Percentiles rank a stretch among this genome's conserved stretches.
These are phyloP conservation scores for Pichia kluyveri DNA, from an alignment of 805 yeast species.

Conservation along the genomic window DNA sequence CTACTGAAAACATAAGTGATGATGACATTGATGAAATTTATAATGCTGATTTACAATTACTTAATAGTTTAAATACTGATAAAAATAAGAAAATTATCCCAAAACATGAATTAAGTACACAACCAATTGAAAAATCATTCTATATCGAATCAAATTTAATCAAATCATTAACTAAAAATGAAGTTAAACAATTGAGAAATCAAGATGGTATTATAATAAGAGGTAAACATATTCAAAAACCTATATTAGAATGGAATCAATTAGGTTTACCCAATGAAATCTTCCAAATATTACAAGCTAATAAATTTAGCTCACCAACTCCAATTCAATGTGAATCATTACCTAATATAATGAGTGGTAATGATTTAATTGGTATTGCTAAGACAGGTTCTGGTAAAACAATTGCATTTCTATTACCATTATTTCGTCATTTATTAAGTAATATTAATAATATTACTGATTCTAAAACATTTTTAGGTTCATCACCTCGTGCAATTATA, in stretches of 20 bases:
- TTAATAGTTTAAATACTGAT: constrained; percentile 21
- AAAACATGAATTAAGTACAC: constrained; percentile 36
- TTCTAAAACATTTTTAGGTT: constrained; percentile 34
- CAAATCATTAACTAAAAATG: constrained; percentile 38
- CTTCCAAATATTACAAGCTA: constrained; percentile 40
- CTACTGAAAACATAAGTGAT: neutral
- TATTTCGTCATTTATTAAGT: constrained; percentile 75
- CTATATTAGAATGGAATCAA: constrained; percentile 72
- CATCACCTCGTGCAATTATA: constrained; percentile 73
- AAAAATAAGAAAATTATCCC: constrained; percentile 44
- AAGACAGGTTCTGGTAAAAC: constrained; percentile 97
- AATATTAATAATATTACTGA: constrained; percentile 31
- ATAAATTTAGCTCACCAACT: constrained; percentile 59
- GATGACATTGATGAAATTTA: constrained; percentile 22
- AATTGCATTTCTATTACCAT: constrained; percentile 74
- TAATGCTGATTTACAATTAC: constrained; percentile 23
- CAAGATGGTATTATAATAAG: constrained; percentile 60
- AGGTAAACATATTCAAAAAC: constrained; percentile 48
- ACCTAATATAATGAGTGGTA: constrained; percentile 84
- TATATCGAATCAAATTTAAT: constrained; percentile 55
- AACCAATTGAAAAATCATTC: constrained; percentile 51
- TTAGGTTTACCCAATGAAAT: constrained; percentile 63
- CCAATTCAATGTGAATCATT: constrained; percentile 87
- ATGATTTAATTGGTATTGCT: constrained; percentile 89
- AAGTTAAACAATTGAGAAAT: constrained; percentile 45